Percentiles rank a stretch among this genome's conserved stretches.
phyloP scores from a whole-genome alignment of 306 rosid species.

The Sophora flavescens region DNA sequence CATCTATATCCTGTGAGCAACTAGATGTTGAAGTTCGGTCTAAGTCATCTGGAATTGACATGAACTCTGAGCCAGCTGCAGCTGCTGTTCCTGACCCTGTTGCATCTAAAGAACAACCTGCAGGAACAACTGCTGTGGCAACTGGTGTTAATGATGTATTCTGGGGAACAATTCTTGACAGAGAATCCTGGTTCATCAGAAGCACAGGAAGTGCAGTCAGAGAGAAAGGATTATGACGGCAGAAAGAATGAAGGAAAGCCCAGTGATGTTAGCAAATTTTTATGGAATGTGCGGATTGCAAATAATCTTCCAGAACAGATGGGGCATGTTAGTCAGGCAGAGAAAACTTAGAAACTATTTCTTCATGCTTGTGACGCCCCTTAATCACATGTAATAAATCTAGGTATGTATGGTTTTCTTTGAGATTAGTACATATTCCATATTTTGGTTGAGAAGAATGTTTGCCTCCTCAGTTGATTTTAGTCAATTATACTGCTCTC shows the following conservation, averaged over 20 bases:
- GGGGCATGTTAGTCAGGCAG: slow-evolving; percentile 81
- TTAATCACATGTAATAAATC: slow-evolving; percentile 53
- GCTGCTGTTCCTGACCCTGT: slow-evolving; percentile 52
- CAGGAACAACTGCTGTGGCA: slow-evolving; percentile 45
- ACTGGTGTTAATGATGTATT: slow-evolving; percentile 87
- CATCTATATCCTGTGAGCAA: slow-evolving; percentile 56
- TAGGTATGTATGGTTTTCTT: slow-evolving; percentile 57
- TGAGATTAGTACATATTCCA: slow-evolving; percentile 41
- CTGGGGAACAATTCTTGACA: slow-evolving; percentile 98
- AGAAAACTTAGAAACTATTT: slow-evolving; percentile 64
- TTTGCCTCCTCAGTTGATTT: slow-evolving; percentile 14
- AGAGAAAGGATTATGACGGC: slow-evolving; percentile 64
- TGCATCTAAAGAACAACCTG: slow-evolving; percentile 60
- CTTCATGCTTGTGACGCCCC: slow-evolving; percentile 55
- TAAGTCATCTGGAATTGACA: slow-evolving; percentile 80
- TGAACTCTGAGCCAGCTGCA: slow-evolving; percentile 78
- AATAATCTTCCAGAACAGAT: slow-evolving; percentile 79
- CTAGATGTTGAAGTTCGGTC: slow-evolving; percentile 58
- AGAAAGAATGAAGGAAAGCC: slow-evolving; percentile 66
- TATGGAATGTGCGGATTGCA: slow-evolving; percentile 73
- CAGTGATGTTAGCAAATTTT: slow-evolving; percentile 57
- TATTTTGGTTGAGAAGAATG: slow-evolving; percentile 35
- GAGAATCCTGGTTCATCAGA: slow-evolving; percentile 93
- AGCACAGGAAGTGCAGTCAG: slow-evolving; percentile 76
- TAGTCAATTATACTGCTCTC: slow-evolving; percentile 22